Evolutionary conservation across 2,329 filamentous ascomycete species (phyloP), one percentile per base, ranked within the genome.

Genomic region (Verticillium nonalfalfae): DNA sequence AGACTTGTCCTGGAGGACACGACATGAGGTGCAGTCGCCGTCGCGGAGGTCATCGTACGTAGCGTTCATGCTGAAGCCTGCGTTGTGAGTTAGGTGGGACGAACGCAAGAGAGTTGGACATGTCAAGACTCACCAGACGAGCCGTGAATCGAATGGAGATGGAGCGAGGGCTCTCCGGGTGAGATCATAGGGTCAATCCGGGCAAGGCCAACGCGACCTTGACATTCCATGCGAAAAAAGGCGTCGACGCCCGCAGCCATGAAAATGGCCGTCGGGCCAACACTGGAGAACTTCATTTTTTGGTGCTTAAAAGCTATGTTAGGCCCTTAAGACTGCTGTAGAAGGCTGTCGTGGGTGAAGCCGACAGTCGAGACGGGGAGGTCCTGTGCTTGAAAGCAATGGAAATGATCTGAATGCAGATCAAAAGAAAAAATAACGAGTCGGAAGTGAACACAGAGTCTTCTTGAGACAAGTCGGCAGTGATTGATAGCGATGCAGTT

Each of bases 161-260:
- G 93, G 62, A 79, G 72, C 10, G 87, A 84, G 38, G 85, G 65
- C 21, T 70, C 68, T 58, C 85, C 87, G 2, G 82, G 83, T 62
- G 85, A 81, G 61, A 95, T 81, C 61, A 97, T 80, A 18, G 92
- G 92, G 71, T 97, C 92, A 50, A 96, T 79, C 61, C 91, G 85
- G 58, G 86, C 89, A 61, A 91, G 73, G 64, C 87, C 90, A 66
- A 87, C 80, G 56, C 84, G 82, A 61, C 86, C 87, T 67, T 85
- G 89, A 75, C 92, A 97, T 69, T 91, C 89, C 83, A 97, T 90
- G 72, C 93, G 91, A 91, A 91, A 97, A 76, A 97, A 97, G 63
- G 90, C 93, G 67, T 82, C 71, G 56, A 79, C 81, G 61, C 76
- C 67, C 1, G 57, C n/a, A 18, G 59, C 57, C 26, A 61, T 31